Percentiles rank a stretch among this genome's conserved stretches.
These are phyloP conservation scores for Peribolospora baueri DNA, from an alignment of 768 basidiomycete species.

Conservation along the genomic window DNA sequence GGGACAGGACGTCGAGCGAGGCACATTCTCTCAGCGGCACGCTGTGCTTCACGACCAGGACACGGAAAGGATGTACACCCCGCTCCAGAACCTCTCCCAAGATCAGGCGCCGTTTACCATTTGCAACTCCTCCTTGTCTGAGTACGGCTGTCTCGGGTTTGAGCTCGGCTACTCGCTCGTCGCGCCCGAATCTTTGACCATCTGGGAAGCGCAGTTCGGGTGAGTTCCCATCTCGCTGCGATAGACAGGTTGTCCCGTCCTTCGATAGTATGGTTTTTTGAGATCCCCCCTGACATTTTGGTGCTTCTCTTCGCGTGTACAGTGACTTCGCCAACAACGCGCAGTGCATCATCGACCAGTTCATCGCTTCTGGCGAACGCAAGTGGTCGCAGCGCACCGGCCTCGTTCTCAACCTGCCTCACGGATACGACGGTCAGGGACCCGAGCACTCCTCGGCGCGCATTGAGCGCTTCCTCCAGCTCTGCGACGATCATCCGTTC, in stretches of 20 bases:
- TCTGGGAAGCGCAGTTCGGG: constrained; percentile 82
- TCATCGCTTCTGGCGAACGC: constrained; percentile 86
- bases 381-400: constrained; percentile 94
- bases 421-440: constrained; percentile 95
- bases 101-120: constrained; percentile 81
- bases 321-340: constrained; percentile 97
- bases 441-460: constrained; percentile 94
- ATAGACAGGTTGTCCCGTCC: not conserved
- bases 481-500: constrained; percentile 90
- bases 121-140: constrained; percentile 90
- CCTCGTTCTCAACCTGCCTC: constrained; percentile 53
- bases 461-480: constrained; percentile 86
- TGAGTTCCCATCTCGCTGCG: not conserved
- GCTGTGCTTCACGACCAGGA: constrained; percentile 89
- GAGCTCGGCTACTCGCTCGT: constrained; percentile 97
- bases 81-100: constrained; percentile 64
- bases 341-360: constrained; percentile 95
- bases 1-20: constrained; percentile 95
- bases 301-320: constrained; percentile 1
- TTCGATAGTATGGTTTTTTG: not conserved
- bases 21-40: constrained; percentile 95
- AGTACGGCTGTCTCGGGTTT: constrained; percentile 83
- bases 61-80: constrained; percentile 70
- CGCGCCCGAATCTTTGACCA: constrained; percentile 67
- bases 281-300: not conserved